These are phyloP conservation scores for Globisporangium iwayamae DNA, from an alignment of 352 stramenopile genomes.

Conservation along the genomic window DNA sequence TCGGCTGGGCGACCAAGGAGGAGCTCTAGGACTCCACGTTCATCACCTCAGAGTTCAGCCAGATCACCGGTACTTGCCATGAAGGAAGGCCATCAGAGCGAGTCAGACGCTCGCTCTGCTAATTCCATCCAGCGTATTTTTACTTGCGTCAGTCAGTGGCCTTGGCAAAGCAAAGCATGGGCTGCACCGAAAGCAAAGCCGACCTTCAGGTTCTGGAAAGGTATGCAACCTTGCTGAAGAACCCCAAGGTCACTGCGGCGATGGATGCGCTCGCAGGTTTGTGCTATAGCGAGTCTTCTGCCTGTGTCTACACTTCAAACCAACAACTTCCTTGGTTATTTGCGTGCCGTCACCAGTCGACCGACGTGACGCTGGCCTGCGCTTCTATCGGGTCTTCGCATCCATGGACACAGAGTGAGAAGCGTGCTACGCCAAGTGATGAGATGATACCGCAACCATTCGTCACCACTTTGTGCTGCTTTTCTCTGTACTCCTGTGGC, in stretches of 20 bases:
- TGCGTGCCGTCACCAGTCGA: conserved; percentile 25
- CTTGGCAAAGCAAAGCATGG: conserved; percentile 21
- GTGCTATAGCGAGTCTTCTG: not conserved
- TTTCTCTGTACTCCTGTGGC: no score
- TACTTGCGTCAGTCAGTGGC: not conserved
- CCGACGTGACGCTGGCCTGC: conserved; percentile 28
- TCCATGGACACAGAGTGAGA: conserved; percentile 46
- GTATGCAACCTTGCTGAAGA: conserved; percentile 37
- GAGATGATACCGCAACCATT: not conserved
- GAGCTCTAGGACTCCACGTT: no score
- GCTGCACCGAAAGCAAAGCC: conserved; percentile 38
- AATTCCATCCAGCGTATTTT: not conserved
- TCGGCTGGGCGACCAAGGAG: no score
- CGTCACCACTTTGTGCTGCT: not conserved
- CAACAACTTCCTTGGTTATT: not conserved
- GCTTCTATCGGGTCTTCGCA: conserved; percentile 44
- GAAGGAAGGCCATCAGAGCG: no score
- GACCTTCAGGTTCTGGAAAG: conserved; percentile 27
- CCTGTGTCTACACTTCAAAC: no score
- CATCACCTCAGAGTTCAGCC: no score
- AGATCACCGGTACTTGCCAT: no score
- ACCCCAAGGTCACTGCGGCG: conserved; percentile 25
- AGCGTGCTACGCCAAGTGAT: no score
- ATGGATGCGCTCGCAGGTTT: conserved; percentile 36
- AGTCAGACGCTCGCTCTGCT: no score